These are phyloP conservation scores for Syzygium grande DNA, from an alignment of 345 rosid genomes.

Conservation along the genomic window DNA sequence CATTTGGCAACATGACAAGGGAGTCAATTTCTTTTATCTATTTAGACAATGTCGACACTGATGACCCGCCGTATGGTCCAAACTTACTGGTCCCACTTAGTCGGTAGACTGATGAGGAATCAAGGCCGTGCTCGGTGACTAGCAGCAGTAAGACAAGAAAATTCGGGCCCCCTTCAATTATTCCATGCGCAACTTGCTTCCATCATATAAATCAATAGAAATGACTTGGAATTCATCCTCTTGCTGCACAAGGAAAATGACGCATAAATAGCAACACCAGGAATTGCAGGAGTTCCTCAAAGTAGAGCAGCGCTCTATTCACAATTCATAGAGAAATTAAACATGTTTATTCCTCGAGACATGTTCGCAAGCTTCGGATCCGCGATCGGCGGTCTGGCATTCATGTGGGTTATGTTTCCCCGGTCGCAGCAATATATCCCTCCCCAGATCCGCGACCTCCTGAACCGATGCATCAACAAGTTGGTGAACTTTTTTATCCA, in stretches of 20 bases:
- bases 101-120: not conserved
- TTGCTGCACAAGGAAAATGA: not conserved
- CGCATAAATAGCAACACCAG: conserved; percentile 18
- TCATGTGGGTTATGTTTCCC: conserved; percentile 13
- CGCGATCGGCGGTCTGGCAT: not conserved
- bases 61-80: not conserved
- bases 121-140: not conserved
- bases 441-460: conserved; percentile 2
- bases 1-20: not conserved
- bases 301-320: not conserved
- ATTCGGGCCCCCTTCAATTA: not conserved
- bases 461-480: conserved; percentile 6
- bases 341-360: not conserved
- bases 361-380: not conserved
- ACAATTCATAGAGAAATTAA: not conserved
- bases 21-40: not conserved
- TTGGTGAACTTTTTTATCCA: conserved; percentile 18
- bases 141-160: not conserved
- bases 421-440: conserved; percentile 16
- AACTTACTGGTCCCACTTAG: not conserved
- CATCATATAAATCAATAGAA: not conserved
- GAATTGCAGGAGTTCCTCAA: not conserved
- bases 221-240: not conserved
- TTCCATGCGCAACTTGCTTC: not conserved
- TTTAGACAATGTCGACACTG: not conserved